Conservation (phyloP, 2,329 filamentous ascomycete genomes). For the Aspergillus persii region DNA sequence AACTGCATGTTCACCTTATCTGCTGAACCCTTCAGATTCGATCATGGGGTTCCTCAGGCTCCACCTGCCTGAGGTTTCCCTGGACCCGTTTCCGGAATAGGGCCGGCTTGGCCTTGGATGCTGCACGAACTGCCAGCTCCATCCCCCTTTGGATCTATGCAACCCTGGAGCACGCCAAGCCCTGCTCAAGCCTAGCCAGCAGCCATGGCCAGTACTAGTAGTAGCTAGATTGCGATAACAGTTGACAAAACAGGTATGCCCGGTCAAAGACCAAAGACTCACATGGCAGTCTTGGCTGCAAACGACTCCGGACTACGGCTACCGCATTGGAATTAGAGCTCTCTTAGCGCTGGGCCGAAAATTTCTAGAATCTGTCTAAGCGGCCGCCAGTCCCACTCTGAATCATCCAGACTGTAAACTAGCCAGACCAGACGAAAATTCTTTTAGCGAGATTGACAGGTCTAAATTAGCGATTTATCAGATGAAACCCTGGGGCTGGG, state of each 20-base stretch:
- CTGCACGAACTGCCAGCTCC: neutral
- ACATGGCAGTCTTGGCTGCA: neutral
- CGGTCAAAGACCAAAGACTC: neutral
- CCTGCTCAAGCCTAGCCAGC: no score
- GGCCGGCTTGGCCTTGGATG: neutral
- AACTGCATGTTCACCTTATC: neutral
- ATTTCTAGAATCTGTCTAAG: neutral
- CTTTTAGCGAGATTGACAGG: neutral
- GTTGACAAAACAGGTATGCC: neutral
- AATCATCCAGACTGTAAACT: neutral
- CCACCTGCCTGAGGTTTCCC: neutral
- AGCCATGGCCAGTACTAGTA: no score
- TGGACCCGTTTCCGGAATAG: neutral
- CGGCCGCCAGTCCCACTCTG: neutral
- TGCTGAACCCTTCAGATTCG: neutral
- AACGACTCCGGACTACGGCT: neutral
- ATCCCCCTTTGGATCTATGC: no score
- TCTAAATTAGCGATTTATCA: neutral
- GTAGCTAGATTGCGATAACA: no score
- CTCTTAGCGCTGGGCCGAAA: neutral
- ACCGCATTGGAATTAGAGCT: neutral
- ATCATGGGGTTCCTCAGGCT: neutral
- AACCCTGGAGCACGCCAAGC: no score
- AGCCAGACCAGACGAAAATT: neutral
- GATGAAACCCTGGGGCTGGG: neutral